Evolutionary conservation across 2,329 filamentous ascomycete species (phyloP).

Genomic region (Calonectria ilicicola): DNA sequence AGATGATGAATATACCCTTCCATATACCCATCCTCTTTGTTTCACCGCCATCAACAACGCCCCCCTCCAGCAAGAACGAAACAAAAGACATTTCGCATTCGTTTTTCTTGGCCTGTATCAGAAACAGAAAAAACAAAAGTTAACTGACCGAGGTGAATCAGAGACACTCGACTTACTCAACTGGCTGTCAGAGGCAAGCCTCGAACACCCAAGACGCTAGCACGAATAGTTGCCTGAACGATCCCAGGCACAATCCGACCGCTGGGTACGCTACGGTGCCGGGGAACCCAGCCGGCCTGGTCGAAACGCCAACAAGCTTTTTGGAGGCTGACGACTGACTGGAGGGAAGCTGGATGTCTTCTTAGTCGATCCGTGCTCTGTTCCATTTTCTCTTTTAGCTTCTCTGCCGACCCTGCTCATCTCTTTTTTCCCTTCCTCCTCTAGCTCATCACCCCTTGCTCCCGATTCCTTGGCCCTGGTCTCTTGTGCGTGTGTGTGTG

Average conservation of each 20-base stretch:
- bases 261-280: slow-evolving; percentile 17
- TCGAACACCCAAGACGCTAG: background rate
- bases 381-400: slow-evolving; percentile 12
- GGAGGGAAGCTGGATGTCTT: background rate
- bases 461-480: slow-evolving; percentile 6
- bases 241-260: slow-evolving; percentile 16
- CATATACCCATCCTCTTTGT: background rate
- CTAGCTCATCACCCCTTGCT: background rate
- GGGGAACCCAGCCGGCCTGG: slow-evolving; percentile 20
- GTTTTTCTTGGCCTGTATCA: background rate
- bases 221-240: background rate
- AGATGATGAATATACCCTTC: slow-evolving; percentile 2
- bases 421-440: background rate
- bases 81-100: background rate
- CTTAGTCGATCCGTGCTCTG: background rate
- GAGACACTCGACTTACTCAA: background rate
- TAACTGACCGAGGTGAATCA: background rate
- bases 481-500: no score
- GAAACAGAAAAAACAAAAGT: background rate
- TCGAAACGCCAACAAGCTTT: slow-evolving; percentile 22
- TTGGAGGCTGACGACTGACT: background rate
- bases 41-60: slow-evolving; percentile 1
- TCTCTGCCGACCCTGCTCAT: background rate
- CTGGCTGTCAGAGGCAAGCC: slow-evolving; percentile 5
- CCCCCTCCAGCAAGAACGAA: background rate